Base-by-base conservation (phyloP, 1,284 basidiomycete genomes). In the Apiotrichum akiyoshidainum region DNA sequence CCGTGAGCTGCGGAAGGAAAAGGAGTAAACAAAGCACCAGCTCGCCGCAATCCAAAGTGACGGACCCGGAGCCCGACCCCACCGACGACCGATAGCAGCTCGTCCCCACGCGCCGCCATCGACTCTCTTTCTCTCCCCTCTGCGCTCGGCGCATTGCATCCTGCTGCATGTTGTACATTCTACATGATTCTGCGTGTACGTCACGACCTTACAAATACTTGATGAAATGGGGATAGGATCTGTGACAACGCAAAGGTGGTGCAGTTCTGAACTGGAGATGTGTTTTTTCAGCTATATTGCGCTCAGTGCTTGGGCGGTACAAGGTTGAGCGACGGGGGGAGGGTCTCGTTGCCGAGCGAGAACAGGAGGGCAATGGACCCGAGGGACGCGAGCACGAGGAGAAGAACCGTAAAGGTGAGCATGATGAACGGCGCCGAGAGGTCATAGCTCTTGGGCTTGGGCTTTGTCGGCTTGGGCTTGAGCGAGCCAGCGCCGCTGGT, bases 241-340 rank as follows among this genome's bases (percentile, higher is more conserved):
- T 31, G 26, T 31, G 26, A 31, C 26, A 31, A 31, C 26, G 26
- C 26, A 39, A 8, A 35, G 37, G 14, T 11, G 37, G 37, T 37
- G 37, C 7, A 4, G 40, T n/a, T 22, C 46, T 9, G 14, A 31
- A 17, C 21, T 22, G 14, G 13, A 13, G 11, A 5, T 12, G n/a
- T 22, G 26, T 26, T 48, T 34, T n/a, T n/a, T n/a, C n/a, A n/a
- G n/a, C n/a, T n/a, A n/a, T n/a, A n/a, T n/a, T n/a, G n/a, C n/a
- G n/a, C n/a, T n/a, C 33, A 42, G 37, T 14, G 31, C 16, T 46
- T 52, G 35, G 8, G 16, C 33, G 48, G 62, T 19, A 71, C 69
- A 31, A 78, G 63, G 42, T 69, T 78, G 61, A 78, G 64, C 40
- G 76, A 76, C n/a, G 71, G 72, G 17, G 76, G 76, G 22, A 78